phyloP scores from a whole-genome alignment of 1,139 yeast species.

The Taphrina pruni region DNA sequence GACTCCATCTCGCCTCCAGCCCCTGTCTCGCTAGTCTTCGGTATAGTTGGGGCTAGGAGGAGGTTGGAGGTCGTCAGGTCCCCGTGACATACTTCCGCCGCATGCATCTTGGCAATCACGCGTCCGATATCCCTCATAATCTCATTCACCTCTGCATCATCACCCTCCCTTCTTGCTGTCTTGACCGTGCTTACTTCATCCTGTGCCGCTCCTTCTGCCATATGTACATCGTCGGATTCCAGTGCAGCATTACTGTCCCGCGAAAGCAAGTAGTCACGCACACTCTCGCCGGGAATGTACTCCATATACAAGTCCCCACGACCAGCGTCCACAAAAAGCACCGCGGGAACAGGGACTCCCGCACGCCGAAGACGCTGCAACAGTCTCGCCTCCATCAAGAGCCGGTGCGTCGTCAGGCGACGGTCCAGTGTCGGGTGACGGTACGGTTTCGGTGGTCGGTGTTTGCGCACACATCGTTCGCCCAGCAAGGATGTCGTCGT shows the following conservation, averaged over 20 bases:
- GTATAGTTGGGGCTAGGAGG: conserved; percentile 54
- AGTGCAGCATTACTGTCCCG: too few species aligned
- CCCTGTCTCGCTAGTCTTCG: neutral
- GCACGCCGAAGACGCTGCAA: conserved; percentile 64
- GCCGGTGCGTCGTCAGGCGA: conserved; percentile 75
- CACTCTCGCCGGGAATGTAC: conserved; percentile 57
- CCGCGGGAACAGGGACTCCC: conserved; percentile 69
- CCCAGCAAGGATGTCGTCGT: conserved; percentile 51
- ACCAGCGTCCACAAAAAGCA: conserved; percentile 73
- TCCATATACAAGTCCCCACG: conserved; percentile 93
- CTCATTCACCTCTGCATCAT: conserved; percentile 32
- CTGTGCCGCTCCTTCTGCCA: too few species aligned
- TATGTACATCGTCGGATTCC: too few species aligned
- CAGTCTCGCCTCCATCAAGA: conserved; percentile 82
- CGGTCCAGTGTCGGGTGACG: conserved; percentile 84
- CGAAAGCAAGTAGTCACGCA: conserved; percentile 45
- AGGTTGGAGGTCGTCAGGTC: conserved; percentile 92
- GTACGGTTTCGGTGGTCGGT: conserved; percentile 85
- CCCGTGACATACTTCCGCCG: conserved; percentile 85
- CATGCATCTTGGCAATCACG: conserved; percentile 74
- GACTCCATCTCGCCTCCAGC: neutral
- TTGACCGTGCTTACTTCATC: too few species aligned
- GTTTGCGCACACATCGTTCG: conserved; percentile 67
- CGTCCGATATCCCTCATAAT: conserved; percentile 61
- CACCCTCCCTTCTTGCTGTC: neutral